phyloP scores from a whole-genome alignment of 768 basidiomycete genomes.

The Leccinum barrowsii region DNA sequence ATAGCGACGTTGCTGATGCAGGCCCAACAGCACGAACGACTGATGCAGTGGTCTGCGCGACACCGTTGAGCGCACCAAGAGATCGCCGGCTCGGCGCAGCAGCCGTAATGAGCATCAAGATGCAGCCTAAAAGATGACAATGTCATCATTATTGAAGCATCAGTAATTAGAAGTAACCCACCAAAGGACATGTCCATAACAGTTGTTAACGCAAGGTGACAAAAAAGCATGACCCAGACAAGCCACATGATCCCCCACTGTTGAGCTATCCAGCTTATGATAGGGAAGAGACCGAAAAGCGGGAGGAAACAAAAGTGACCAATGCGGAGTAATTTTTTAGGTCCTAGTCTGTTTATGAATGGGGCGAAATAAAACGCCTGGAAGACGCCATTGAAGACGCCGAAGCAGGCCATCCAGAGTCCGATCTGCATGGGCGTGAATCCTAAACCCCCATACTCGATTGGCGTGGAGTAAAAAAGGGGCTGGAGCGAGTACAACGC shows the following conservation, averaged over 20 bases:
- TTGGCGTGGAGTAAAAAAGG: conserved; percentile 37
- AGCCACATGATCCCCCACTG: conserved; percentile 20
- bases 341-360: conserved; percentile 28
- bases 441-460: conserved; percentile 36
- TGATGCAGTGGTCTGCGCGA: conserved; percentile 30
- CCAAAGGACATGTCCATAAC: conserved; percentile 34
- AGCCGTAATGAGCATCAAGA: conserved; percentile 67
- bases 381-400: conserved; percentile 29
- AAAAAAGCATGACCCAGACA: conserved; percentile 27
- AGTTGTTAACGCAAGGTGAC: conserved; percentile 21
- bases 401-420: conserved; percentile 33
- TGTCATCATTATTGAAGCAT: conserved; percentile 3
- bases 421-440: conserved; percentile 36
- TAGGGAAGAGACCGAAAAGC: conserved; percentile 31
- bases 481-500: conserved; percentile 34
- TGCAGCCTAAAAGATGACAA: conserved; percentile 43
- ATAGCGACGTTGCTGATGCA: conserved; percentile 31
- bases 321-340: conserved; percentile 29
- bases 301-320: conserved; percentile 28
- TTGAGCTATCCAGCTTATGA: conserved; percentile 27
- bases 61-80: conserved; percentile 68
- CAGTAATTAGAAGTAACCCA: conserved; percentile 12
- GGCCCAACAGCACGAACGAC: conserved; percentile 34
- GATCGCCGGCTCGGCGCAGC: conserved; percentile 63
- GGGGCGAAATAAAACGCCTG: conserved; percentile 34